These are phyloP conservation scores for Pachysolen tannophilus DNA, from an alignment of 805 yeast genomes.

Conservation along the genomic window DNA sequence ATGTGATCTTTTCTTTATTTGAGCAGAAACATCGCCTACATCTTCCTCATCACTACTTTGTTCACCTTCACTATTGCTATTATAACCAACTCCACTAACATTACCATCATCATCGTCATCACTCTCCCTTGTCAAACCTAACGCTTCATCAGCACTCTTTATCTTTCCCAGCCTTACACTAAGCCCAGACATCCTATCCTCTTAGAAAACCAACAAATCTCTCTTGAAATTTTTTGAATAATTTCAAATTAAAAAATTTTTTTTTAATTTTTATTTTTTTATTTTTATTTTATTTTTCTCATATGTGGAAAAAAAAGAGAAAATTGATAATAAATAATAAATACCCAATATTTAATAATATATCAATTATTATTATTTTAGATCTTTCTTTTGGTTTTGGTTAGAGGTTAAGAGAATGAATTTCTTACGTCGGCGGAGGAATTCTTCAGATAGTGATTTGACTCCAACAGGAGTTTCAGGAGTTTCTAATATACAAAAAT, in stretches of 20 bases:
- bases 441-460: conserved; percentile 4
- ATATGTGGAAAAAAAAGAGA: too few relatives aligned
- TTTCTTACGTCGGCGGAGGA: conserved; percentile 9
- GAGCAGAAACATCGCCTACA: conserved; percentile 10
- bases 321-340: too few relatives aligned
- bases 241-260: too few relatives aligned
- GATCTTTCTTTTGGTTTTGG: too few relatives aligned
- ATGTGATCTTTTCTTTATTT: conserved; percentile 4
- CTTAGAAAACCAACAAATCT: too few relatives aligned
- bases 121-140: conserved; percentile 4
- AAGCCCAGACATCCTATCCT: too few relatives aligned
- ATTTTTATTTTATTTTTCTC: background rate
- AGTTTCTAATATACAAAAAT: conserved; percentile 19
- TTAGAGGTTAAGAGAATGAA: too few relatives aligned
- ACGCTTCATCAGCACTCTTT: conserved; percentile 7
- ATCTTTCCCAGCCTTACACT: too few relatives aligned
- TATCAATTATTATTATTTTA: too few relatives aligned
- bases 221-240: too few relatives aligned
- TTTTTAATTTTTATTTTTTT: background rate
- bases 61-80: conserved; percentile 10
- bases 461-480: conserved; percentile 3
- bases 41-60: conserved; percentile 15
- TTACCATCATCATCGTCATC: background rate
- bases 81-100: conserved; percentile 6
- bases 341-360: too few relatives aligned